Percentiles rank a stretch among this genome's conserved stretches.
Conservation (phyloP, 1,139 yeast genomes). For the Lodderomyces beijingensis region DNA sequence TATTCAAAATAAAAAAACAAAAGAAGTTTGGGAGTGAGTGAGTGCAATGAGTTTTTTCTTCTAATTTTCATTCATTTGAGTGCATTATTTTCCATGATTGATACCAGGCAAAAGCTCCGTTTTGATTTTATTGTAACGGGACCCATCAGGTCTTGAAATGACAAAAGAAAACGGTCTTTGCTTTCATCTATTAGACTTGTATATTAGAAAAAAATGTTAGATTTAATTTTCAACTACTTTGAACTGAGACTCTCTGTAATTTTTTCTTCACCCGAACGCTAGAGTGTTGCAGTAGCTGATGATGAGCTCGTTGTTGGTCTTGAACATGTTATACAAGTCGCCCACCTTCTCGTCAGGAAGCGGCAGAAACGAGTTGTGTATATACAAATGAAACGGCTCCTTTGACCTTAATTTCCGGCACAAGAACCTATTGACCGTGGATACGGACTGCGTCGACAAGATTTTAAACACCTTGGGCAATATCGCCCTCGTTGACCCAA, state of each 20-base stretch:
- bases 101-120: too few relatives aligned
- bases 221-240: too few relatives aligned
- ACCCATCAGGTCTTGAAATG: too few relatives aligned
- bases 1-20: too few relatives aligned
- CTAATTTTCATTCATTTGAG: too few relatives aligned
- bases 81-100: too few relatives aligned
- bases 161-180: too few relatives aligned
- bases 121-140: too few relatives aligned
- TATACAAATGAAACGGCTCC: slow-evolving; percentile 27
- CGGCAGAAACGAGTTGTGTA: slow-evolving; percentile 60
- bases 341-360: slow-evolving; percentile 55
- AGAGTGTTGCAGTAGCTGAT: slow-evolving; percentile 52
- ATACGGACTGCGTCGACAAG: slow-evolving; percentile 41
- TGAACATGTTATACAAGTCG: slow-evolving; percentile 41
- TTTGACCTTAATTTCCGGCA: slow-evolving; percentile 33
- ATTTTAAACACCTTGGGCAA: slow-evolving; percentile 49
- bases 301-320: slow-evolving; percentile 46
- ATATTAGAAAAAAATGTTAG: too few relatives aligned
- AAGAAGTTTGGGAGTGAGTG: too few relatives aligned
- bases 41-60: too few relatives aligned
- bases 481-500: slow-evolving; percentile 53
- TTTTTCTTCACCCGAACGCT: slow-evolving; percentile 47
- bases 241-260: neutral
- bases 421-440: slow-evolving; percentile 43
- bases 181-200: too few relatives aligned